Base-by-base conservation (phyloP, 257 asterid species). In the Mentha longifolia region DNA sequence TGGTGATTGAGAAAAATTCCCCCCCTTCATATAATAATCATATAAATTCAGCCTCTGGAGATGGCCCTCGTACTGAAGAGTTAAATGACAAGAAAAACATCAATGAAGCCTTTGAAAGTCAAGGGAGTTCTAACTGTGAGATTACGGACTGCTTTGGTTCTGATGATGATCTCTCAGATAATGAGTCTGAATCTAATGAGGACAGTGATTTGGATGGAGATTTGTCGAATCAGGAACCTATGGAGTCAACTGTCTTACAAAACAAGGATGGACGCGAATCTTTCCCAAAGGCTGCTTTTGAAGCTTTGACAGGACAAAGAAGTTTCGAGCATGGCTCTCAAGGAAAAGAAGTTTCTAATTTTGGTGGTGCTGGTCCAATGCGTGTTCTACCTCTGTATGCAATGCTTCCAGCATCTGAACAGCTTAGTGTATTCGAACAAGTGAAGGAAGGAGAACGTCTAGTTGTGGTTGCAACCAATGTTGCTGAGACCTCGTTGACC, bases 401-500 rank as follows among this genome's bases (percentile, higher is more conserved):
- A 11, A 90, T 93, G 98, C 98, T 93, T 81, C 96, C 97, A 25
- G 98, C 92, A 25, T 73, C 92, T 16, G 77, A 91, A 47, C 96
- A 93, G 84, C 96, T 91, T 74, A 85, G 89, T 74, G 97, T 93
- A 46, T 93, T 93, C 84, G 94, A 89, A 65, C 84, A 82, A 20
- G 85, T 81, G 11, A 86, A 61, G 83, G 90, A 87, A 68, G 95
- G 91, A 43, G 95, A 85, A 66, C 97, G 97, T 22, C 85, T 93
- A 30, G 88, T 93, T 50, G 91, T 93, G 67, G 87, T 93, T 57
- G 97, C 98, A 25, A 93, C 98, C 64, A 93, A 93, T 73, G 98
- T 93, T 64, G 98, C 97, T 35, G 98, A 93, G 35, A 58, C 98
- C 54, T 93, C 98, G 68, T 80, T 93, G 89, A 93, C 98, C 14